These are phyloP conservation scores for Neonothopanus nambi DNA, from an alignment of 1,284 basidiomycete genomes.

Conservation along the genomic window DNA sequence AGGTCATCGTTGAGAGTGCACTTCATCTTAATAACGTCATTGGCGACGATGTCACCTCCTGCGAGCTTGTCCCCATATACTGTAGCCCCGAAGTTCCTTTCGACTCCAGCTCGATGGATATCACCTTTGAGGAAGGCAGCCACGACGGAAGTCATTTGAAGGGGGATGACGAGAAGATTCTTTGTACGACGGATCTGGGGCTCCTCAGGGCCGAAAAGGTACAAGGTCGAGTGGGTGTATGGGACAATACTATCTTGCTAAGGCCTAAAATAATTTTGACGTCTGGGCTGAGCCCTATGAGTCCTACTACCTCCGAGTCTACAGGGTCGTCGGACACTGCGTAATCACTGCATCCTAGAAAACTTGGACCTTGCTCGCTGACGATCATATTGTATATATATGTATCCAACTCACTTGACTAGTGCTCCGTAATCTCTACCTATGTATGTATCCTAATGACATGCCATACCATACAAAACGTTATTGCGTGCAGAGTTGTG, in stretches of 20 bases:
- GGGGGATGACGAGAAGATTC: constrained; percentile 25
- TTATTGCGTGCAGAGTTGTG: too few relatives aligned
- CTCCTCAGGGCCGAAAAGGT: constrained; percentile 36
- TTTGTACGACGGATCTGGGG: constrained; percentile 46
- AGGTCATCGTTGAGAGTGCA: constrained; percentile 40
- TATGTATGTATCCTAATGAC: too few relatives aligned
- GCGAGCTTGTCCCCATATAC: constrained; percentile 46
- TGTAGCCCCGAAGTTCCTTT: constrained; percentile 40
- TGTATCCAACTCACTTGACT: too few relatives aligned
- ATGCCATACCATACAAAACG: too few relatives aligned
- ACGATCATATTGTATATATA: too few relatives aligned
- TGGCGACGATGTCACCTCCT: constrained; percentile 52
- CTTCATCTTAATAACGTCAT: constrained; percentile 48
- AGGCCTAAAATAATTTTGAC: constrained; percentile 34
- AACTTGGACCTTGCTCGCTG: too few relatives aligned
- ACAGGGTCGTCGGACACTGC: neutral
- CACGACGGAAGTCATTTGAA: constrained; percentile 4
- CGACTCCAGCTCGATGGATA: constrained; percentile 43
- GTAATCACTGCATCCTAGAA: too few relatives aligned
- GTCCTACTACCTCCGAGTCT: neutral
- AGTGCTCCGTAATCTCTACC: too few relatives aligned
- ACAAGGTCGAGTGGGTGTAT: constrained; percentile 25
- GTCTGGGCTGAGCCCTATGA: constrained; percentile 23
- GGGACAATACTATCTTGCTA: constrained; percentile 29
- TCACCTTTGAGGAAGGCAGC: constrained; percentile 33